Percentiles rank a stretch among this genome's conserved stretches.
These are phyloP conservation scores for Miscanthus sacchariflorus DNA, from an alignment of 202 grass and related monocot species.

Conservation along the genomic window DNA sequence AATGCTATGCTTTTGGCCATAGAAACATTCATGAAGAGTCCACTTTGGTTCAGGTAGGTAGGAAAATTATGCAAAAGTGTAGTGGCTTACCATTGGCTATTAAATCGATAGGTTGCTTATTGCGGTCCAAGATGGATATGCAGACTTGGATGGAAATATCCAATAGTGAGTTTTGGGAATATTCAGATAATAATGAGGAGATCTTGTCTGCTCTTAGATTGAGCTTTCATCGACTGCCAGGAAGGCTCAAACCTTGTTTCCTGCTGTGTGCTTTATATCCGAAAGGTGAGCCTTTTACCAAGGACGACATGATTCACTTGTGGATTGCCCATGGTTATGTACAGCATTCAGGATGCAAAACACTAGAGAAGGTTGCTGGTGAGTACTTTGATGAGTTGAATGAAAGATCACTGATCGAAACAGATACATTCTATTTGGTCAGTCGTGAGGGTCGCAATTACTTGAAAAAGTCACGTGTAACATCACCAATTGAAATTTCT, in stretches of 20 bases:
- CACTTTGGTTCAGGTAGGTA: constrained; percentile 51
- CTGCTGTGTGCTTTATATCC: constrained; percentile 50
- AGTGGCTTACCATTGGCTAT: constrained; percentile 56
- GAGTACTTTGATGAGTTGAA: constrained; percentile 53
- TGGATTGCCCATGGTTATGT: constrained; percentile 65
- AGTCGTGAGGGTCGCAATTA: not conserved
- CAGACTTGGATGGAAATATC: constrained; percentile 55
- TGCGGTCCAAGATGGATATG: constrained; percentile 40
- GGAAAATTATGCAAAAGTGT: constrained; percentile 56
- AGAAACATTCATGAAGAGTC: constrained; percentile 6
- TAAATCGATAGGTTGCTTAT: constrained; percentile 57
- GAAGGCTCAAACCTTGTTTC: constrained; percentile 60
- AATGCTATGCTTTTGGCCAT: constrained; percentile 49
- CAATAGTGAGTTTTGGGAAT: constrained; percentile 64
- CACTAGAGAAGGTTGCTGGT: constrained; percentile 21
- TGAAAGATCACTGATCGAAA: constrained; percentile 50
- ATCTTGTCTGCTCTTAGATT: constrained; percentile 56
- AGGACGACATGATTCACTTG: constrained; percentile 51
- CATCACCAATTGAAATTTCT: not conserved
- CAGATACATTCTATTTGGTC: not conserved
- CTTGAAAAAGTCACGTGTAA: not conserved
- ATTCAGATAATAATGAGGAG: constrained; percentile 23
- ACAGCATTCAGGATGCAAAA: not conserved
- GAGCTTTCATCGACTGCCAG: constrained; percentile 53
- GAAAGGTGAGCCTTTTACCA: constrained; percentile 48